Percentiles rank a stretch among this genome's conserved stretches.
Evolutionary conservation across 306 rosid species (phyloP).

Genomic region (Vigna radiata): DNA sequence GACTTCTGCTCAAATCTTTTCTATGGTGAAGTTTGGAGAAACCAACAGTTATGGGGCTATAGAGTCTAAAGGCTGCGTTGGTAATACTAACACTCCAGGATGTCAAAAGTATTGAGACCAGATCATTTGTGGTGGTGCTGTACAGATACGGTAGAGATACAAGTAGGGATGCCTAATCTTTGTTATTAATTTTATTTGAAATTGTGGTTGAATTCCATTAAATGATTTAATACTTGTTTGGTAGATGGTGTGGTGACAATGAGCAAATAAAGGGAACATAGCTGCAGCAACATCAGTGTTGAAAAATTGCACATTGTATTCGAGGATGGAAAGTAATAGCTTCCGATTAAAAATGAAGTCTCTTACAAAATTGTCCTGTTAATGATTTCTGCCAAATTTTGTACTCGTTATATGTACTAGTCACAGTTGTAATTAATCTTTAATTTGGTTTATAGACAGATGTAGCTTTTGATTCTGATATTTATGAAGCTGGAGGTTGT

Average conservation of each 20-base stretch:
- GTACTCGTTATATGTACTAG: constrained; percentile 6
- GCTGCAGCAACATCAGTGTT: constrained; percentile 3
- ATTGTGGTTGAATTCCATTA: neutral
- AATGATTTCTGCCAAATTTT: neutral
- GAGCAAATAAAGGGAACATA: constrained; percentile 22
- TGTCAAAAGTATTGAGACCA: constrained; percentile 18
- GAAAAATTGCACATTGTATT: constrained; percentile 10
- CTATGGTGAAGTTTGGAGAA: constrained; percentile 36
- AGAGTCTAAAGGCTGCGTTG: neutral
- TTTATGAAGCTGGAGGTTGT: constrained; percentile 25
- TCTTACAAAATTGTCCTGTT: neutral
- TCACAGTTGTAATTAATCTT: constrained; percentile 13
- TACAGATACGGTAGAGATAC: constrained; percentile 1
- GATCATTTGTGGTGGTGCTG: constrained; percentile 31
- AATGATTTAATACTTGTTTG: constrained; percentile 1
- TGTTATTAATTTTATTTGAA: constrained; percentile 15
- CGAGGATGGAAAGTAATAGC: constrained; percentile 32
- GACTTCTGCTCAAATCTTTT: neutral
- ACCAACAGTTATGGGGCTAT: neutral
- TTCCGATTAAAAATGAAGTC: constrained; percentile 29
- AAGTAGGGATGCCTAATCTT: constrained; percentile 21
- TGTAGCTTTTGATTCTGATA: constrained; percentile 8
- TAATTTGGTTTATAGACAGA: neutral
- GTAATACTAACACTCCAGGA: no score
- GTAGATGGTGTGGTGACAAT: constrained; percentile 34